Conservation (phyloP, 805 yeast species). For the Brettanomyces naardenensis region DNA sequence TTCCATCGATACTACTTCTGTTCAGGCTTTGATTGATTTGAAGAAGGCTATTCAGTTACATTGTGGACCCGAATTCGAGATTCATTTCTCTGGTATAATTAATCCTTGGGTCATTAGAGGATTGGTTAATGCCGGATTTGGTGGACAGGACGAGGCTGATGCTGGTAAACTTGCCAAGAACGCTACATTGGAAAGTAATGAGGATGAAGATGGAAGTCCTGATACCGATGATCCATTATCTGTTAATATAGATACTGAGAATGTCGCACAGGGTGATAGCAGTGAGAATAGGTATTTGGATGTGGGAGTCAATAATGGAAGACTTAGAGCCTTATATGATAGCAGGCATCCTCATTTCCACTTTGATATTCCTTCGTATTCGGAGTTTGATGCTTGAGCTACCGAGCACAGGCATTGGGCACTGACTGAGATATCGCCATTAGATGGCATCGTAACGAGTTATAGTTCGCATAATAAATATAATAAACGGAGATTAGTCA, state of each 20-base stretch:
- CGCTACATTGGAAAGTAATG: constrained; percentile 6
- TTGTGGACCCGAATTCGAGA: constrained; percentile 78
- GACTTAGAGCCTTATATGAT: constrained; percentile 39
- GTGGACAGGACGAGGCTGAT: constrained; percentile 25
- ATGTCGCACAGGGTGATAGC: neutral
- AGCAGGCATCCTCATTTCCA: constrained; percentile 75
- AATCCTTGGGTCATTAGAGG: constrained; percentile 85
- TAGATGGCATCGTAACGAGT: neutral
- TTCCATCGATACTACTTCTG: constrained; percentile 69
- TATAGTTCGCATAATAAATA: neutral
- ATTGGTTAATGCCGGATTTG: constrained; percentile 70
- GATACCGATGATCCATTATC: constrained; percentile 4
- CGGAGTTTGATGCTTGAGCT: constrained; percentile 9
- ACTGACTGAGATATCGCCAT: neutral
- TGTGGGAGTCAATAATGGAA: constrained; percentile 15
- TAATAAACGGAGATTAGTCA: neutral
- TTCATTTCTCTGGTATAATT: constrained; percentile 79
- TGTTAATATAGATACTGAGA: neutral
- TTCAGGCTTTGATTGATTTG: constrained; percentile 72
- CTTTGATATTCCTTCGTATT: constrained; percentile 58
- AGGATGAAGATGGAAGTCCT: constrained; percentile 5
- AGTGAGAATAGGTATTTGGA: constrained; percentile 11
- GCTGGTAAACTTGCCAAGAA: constrained; percentile 4
- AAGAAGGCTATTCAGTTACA: constrained; percentile 63
- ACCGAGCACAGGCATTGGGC: too few relatives aligned